Percentiles rank a stretch among this genome's conserved stretches.
Conservation (phyloP, 768 basidiomycete species). For the Boletus coccyginus region DNA sequence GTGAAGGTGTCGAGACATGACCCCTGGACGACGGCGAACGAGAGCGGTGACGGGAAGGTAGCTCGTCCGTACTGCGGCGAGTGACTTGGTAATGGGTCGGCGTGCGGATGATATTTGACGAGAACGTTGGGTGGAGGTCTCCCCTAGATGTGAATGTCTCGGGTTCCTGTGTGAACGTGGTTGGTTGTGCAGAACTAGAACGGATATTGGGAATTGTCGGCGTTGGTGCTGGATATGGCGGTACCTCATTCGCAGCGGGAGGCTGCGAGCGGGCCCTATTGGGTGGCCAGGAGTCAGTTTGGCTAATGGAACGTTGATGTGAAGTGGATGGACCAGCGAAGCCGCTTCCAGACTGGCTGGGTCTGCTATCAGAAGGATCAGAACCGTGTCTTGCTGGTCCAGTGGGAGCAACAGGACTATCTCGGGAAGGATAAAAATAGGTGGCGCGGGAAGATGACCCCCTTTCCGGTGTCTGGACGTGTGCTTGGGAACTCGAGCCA, state of each 20-base stretch:
- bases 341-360: constrained; percentile 3
- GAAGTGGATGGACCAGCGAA: constrained; percentile 16
- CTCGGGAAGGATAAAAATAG: constrained; percentile 21
- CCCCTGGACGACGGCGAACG: constrained; percentile 24
- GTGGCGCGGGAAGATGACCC: constrained; percentile 9
- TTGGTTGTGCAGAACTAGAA: constrained; percentile 11
- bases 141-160: constrained; percentile 50
- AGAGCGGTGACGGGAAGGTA: constrained; percentile 12
- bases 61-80: constrained; percentile 28
- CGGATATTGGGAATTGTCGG: constrained; percentile 14
- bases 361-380: constrained; percentile 20
- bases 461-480: constrained; percentile 24
- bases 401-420: constrained; percentile 6
- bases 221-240: constrained; percentile 31
- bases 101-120: constrained; percentile 64
- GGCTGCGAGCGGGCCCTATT: constrained; percentile 25
- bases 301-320: constrained; percentile 14
- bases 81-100: constrained; percentile 53
- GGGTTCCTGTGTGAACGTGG: constrained; percentile 23
- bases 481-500: constrained; percentile 9
- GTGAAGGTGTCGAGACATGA: constrained; percentile 15
- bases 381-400: constrained; percentile 25
- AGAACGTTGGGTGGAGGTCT: constrained; percentile 66
- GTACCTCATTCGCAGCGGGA: constrained; percentile 14
- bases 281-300: constrained; percentile 11